Percentiles rank a stretch among this genome's conserved stretches.
These are phyloP conservation scores for Trichosporon faecale DNA, from an alignment of 1,284 basidiomycete genomes.

Conservation along the genomic window DNA sequence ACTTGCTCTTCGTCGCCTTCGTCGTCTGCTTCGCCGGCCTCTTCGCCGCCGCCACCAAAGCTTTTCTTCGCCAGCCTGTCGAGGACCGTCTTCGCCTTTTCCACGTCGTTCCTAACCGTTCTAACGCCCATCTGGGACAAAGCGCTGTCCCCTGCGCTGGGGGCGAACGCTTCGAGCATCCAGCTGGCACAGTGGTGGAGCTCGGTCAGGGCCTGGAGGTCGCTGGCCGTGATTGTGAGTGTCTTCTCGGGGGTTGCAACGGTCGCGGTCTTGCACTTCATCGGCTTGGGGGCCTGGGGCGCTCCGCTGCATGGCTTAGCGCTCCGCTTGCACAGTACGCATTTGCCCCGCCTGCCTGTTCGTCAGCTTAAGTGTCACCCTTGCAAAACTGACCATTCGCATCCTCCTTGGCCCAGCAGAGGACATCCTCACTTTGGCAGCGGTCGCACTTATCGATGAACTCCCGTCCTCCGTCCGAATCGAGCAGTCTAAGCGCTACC, in stretches of 20 bases:
- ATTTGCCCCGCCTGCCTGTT: not conserved
- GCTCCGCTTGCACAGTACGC: not conserved
- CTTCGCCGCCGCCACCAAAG: not conserved
- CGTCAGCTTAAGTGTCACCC: not conserved
- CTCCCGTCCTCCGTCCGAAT: no score
- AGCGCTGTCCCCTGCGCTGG: not conserved
- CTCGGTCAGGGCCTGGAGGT: not conserved
- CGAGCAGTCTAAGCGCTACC: no score
- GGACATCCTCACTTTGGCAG: no score
- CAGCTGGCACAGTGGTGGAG: not conserved
- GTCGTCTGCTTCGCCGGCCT: not conserved
- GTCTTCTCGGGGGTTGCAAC: not conserved
- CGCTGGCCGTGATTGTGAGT: not conserved
- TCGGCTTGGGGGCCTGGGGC: not conserved
- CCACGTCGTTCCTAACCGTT: slow-evolving; percentile 83
- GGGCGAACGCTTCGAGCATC: not conserved
- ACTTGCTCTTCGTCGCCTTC: not conserved
- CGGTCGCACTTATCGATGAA: no score
- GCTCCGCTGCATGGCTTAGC: not conserved
- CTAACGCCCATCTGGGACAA: slow-evolving; percentile 9
- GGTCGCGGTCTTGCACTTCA: not conserved
- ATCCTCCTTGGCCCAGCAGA: no score
- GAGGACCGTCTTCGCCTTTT: slow-evolving; percentile 78
- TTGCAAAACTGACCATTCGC: no score
- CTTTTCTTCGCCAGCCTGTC: slow-evolving; percentile 64